Base-by-base conservation (phyloP, 192 early-diverging fungal genomes). In the Coemansia sp. region DNA sequence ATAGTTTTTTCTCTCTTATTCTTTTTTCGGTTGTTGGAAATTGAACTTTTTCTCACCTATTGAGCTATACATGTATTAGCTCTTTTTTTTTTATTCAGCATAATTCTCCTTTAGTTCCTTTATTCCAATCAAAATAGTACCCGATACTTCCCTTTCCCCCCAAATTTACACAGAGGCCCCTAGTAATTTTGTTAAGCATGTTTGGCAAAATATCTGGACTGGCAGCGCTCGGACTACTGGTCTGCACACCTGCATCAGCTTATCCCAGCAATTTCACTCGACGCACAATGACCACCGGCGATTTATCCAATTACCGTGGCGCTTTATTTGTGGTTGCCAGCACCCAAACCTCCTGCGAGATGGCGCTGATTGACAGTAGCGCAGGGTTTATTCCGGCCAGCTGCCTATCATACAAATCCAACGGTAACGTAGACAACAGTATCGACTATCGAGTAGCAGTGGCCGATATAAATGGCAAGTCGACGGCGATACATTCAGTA, bases 321-420 rank as follows among this genome's bases (percentile, higher is more conserved):
- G 65, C 65, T 14, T 53, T 64, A 18, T 54, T 75, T 31, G 47
- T 75, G 7, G 54, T 65, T 7, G 49, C 46, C 28, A 56, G 50
- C 26, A 41, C 53, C 13, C 65, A 68, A 15, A 75, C 72, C 16
- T 68, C 72, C n/a, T 75, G 72, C 58, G 72, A 75, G 43, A 36
- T 75, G 46, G 72, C 61, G 10, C 53, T 75, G 12, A 59, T 75
- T 26, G 62, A 68, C 55, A 59, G 53, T 15, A 51, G 38, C 35
- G 16, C 53, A 0, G 72, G 50, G 12, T 64, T 65, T 50, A 38
- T 63, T 21, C 57, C 72, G 6, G 72, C 72, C 16, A 75, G 72
- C 30, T 75, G 72, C 49, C 45, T 75, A 19, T 47, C 45, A 11
- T 67, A 51, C 57, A 55, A 52, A 35, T 53, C 61, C 21, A 50